These are phyloP conservation scores for Psilocybe azurescens DNA, from an alignment of 768 basidiomycete species.

Conservation along the genomic window DNA sequence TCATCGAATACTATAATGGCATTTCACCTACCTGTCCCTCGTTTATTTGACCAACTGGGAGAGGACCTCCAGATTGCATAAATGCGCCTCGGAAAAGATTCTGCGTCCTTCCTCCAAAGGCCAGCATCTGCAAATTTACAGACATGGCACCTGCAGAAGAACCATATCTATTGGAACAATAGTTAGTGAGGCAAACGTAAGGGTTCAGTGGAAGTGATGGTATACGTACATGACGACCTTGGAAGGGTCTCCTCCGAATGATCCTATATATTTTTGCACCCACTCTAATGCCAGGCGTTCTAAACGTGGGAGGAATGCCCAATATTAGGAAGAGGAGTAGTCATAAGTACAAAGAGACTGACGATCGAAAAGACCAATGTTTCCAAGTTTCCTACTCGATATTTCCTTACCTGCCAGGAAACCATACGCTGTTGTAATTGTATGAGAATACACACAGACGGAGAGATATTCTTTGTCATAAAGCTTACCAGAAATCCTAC, in stretches of 20 bases:
- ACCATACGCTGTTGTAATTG: constrained; percentile 10
- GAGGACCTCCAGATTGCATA: constrained; percentile 50
- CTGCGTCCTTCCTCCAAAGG: constrained; percentile 40
- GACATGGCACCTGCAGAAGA: constrained; percentile 60
- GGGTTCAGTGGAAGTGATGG: background rate
- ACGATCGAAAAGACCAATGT: constrained; percentile 60
- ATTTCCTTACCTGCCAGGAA: constrained; percentile 14
- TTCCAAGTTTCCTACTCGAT: constrained; percentile 2
- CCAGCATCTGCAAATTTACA: constrained; percentile 45
- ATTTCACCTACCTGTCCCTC: constrained; percentile 15
- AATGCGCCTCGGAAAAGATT: constrained; percentile 47
- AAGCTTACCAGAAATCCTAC: background rate
- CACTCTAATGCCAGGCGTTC: constrained; percentile 61
- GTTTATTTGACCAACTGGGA: constrained; percentile 17
- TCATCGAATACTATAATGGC: too few relatives aligned
- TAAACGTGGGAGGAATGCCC: constrained; percentile 26
- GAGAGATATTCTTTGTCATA: background rate
- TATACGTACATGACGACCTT: constrained; percentile 54
- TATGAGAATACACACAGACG: too few relatives aligned
- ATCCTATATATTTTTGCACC: constrained; percentile 64
- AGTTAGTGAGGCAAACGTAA: background rate
- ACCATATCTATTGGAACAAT: constrained; percentile 42
- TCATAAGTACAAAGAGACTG: constrained; percentile 1
- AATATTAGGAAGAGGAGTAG: background rate
- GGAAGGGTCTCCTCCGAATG: constrained; percentile 65